A percentile compares a stretch with the other conserved stretches of the same genome.
Conservation (phyloP, 2,329 filamentous ascomycete genomes). For the Colletotrichum cuscutae region DNA sequence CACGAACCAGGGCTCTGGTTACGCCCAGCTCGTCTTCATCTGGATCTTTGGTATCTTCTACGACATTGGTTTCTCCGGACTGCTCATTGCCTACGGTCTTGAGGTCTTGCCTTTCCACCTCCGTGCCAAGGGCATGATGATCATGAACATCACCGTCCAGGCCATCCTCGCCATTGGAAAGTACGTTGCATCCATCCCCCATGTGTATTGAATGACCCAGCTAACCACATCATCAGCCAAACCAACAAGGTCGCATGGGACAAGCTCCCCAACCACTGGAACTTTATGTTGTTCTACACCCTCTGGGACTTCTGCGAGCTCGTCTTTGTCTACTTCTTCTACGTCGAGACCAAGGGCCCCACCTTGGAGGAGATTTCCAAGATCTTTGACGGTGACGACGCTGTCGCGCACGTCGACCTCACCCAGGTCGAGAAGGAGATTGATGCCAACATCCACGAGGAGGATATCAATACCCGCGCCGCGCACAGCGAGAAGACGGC, state of each 20-base stretch:
- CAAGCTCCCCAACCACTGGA: constrained; percentile 68
- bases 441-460: constrained; percentile 46
- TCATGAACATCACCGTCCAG: constrained; percentile 73
- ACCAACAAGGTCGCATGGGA: constrained; percentile 73
- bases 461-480: constrained; percentile 43
- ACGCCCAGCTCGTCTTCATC: constrained; percentile 66
- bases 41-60: constrained; percentile 70
- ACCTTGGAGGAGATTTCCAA: constrained; percentile 77
- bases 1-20: constrained; percentile 57
- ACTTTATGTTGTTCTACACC: constrained; percentile 75
- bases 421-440: constrained; percentile 67
- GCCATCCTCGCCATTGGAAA: constrained; percentile 70
- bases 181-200: constrained; percentile 49
- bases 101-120: constrained; percentile 69
- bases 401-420: constrained; percentile 65
- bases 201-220: not conserved
- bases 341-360: constrained; percentile 76
- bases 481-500: constrained; percentile 38
- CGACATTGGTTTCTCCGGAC: constrained; percentile 68
- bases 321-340: constrained; percentile 72
- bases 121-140: constrained; percentile 69
- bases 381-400: constrained; percentile 75
- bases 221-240: constrained; percentile 53
- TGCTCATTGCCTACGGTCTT: constrained; percentile 67
- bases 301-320: constrained; percentile 71